Evolutionary conservation across 2,329 filamentous ascomycete species (phyloP), one percentile per base, ranked within the genome.

Genomic region (Xylariaceae sp.): DNA sequence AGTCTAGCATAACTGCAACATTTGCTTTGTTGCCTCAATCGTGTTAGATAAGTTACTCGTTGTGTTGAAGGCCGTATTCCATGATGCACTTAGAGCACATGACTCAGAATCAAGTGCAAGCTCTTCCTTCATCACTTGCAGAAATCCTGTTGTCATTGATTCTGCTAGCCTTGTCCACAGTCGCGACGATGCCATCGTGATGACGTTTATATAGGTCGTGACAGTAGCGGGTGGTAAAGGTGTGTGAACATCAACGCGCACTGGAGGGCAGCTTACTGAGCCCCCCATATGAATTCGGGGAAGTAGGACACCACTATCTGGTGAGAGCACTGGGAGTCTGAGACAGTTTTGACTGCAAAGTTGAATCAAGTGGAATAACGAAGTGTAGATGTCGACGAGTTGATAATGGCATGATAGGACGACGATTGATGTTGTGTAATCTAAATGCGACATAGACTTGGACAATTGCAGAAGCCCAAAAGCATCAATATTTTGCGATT

Each of bases 361-460:
- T 22, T 31, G 40, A 16, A 57, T 53, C 0, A 46, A 46, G 9
- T 50, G 34, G 44, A 55, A 53, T 22, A 57, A 46, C 36, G 42
- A 34, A 14, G 42, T 49, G 39, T 55, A 57, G 43, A 55, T 53
- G 17, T 50, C 47, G 14, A 31, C n/a, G 14, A 55, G 50, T n/a
- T 44, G 49, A 10, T 42, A 57, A 47, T 55, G 55, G 31, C 55
- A 57, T 3, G 55, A 57, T 3, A 57, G 40, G 28, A 55, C 42
- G 1, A 55, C 31, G 1, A 57, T 16, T 13, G 31, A 6, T 12
- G 40, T 53, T 16, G 55, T 49, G 19, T 54, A 51, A 10, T 57
- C 54, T 12, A 54, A 22, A 9, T 31, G 50, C 3, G 36, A 5
- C 39, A 28, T 47, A 12, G 46, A 36, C 13, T 42, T n/a, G 1